A percentile compares a stretch with the other conserved stretches of the same genome.
These are phyloP conservation scores for Amanita phalloides DNA, from an alignment of 768 basidiomycete genomes.

Conservation along the genomic window DNA sequence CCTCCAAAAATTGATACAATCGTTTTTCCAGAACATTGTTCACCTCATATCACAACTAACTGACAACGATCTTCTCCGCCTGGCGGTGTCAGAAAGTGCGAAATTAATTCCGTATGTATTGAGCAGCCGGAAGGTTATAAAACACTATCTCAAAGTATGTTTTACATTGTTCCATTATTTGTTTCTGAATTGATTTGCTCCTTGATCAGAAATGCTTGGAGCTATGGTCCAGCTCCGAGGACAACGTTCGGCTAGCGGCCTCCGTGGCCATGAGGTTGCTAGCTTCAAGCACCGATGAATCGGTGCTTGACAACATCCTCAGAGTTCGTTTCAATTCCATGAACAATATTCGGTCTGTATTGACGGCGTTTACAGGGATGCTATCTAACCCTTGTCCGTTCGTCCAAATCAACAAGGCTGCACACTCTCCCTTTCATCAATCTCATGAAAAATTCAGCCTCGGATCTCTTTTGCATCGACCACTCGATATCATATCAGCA, in stretches of 20 bases:
- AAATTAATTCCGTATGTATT: constrained; percentile 87
- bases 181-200: constrained; percentile 3
- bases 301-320: constrained; percentile 74
- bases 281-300: constrained; percentile 66
- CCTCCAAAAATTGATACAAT: constrained; percentile 78
- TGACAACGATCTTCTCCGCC: constrained; percentile 49
- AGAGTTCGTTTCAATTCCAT: constrained; percentile 44
- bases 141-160: constrained; percentile 75
- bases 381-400: constrained; percentile 82
- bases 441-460: constrained; percentile 96
- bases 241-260: constrained; percentile 74
- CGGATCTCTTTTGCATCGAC: constrained; percentile 79
- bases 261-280: constrained; percentile 79
- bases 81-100: constrained; percentile 75
- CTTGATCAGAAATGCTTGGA: constrained; percentile 61
- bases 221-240: constrained; percentile 74
- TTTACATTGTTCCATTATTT: not conserved
- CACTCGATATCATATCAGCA: constrained; percentile 78
- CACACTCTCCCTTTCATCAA: constrained; percentile 88
- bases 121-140: constrained; percentile 74
- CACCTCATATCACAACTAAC: constrained; percentile 71
- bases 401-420: constrained; percentile 73
- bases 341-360: not conserved
- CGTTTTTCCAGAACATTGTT: constrained; percentile 82
- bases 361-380: constrained; percentile 46